Conservation (phyloP, 106 monocot genomes). For the Iris macrosiphon region DNA sequence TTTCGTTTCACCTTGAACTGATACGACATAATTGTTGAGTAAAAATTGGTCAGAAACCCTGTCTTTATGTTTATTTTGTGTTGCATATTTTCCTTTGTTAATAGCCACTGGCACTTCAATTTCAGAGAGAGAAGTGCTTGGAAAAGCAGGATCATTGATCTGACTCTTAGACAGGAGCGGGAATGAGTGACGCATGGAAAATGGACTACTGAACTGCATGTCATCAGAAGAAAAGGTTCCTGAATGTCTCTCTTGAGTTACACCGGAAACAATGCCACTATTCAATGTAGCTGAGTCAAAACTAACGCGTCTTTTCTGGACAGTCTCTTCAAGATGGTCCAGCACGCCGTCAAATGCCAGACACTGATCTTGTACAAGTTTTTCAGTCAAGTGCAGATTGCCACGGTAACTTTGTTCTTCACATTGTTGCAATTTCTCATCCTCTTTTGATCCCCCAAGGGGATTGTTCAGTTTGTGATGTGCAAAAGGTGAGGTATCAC, state of each 20-base stretch:
- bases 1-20: constrained; percentile 1
- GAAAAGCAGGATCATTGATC: background rate
- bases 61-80: too few relatives aligned
- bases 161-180: background rate
- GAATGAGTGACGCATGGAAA: constrained; percentile 1
- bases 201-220: background rate
- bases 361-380: background rate
- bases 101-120: too few relatives aligned
- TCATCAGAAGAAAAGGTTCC: background rate
- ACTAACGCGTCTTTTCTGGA: constrained; percentile 10
- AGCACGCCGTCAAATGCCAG: background rate
- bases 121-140: too few relatives aligned
- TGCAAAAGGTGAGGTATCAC: background rate
- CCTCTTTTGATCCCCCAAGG: constrained; percentile 3
- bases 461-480: background rate
- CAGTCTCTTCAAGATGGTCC: constrained; percentile 1
- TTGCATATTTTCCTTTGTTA: too few relatives aligned
- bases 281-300: constrained; percentile 11
- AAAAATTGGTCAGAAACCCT: too few relatives aligned
- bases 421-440: background rate
- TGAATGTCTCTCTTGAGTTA: background rate
- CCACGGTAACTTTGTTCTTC: background rate
- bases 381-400: background rate
- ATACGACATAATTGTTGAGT: too few relatives aligned
- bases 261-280: background rate